A percentile compares a stretch with the other conserved stretches of the same genome.
phyloP scores from a whole-genome alignment of 108 stramenopile genomes.

The Skeletonema marinoi region DNA sequence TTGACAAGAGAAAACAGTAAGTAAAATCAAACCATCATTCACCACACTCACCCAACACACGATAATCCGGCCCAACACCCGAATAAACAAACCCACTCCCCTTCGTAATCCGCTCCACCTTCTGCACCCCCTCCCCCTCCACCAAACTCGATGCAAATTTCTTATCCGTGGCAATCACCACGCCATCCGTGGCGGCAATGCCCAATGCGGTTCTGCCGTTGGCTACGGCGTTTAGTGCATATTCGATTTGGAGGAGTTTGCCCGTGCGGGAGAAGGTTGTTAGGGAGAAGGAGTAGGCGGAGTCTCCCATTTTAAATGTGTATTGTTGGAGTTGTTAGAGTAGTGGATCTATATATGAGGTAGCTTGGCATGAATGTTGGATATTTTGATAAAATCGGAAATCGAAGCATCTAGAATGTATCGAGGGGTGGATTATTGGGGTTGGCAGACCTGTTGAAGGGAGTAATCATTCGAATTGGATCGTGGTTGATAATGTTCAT shows the following conservation, averaged over 20 bases:
- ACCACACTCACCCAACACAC: constrained; percentile 85
- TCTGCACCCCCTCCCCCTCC: constrained; percentile 84
- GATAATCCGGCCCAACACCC: constrained; percentile 99
- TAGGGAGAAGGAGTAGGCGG: constrained; percentile 96
- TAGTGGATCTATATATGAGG: too few relatives aligned
- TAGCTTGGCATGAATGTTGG: too few relatives aligned
- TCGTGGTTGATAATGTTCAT: too few relatives aligned
- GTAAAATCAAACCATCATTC: too few relatives aligned
- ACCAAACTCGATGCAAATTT: constrained; percentile 91
- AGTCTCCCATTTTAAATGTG: constrained; percentile 88
- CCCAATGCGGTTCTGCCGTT: constrained; percentile 97
- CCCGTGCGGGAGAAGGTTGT: constrained; percentile 99
- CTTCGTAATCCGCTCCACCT: constrained; percentile 92
- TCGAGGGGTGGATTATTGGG: too few relatives aligned
- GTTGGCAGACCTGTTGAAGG: too few relatives aligned
- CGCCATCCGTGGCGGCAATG: constrained; percentile 97
- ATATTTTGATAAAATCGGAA: too few relatives aligned
- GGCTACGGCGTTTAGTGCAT: constrained; percentile 97
- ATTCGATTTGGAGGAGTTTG: constrained; percentile 98
- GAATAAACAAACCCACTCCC: constrained; percentile 93
- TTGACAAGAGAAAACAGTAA: too few relatives aligned
- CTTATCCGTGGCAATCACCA: constrained; percentile 99
- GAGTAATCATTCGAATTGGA: too few relatives aligned
- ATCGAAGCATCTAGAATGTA: too few relatives aligned
- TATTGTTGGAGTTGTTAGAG: too few relatives aligned